Conservation (phyloP, 257 asterid species). For the Przewalskia tangutica region DNA sequence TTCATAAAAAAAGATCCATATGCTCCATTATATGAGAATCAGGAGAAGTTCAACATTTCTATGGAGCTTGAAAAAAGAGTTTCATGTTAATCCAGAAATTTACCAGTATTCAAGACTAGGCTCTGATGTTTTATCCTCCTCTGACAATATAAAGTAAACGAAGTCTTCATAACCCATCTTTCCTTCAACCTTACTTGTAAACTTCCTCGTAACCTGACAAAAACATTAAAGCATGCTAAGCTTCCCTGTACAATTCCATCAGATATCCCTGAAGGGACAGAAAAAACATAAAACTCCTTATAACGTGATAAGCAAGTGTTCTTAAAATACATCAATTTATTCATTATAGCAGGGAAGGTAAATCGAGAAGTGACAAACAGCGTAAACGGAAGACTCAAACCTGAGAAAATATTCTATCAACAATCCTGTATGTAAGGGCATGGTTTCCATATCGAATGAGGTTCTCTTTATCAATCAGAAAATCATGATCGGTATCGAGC, state of each 20-base stretch:
- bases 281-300: background rate
- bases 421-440: constrained; percentile 97
- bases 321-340: background rate
- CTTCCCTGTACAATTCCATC: background rate
- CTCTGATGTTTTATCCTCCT: constrained; percentile 98
- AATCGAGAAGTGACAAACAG: constrained; percentile 7
- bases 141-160: constrained; percentile 91
- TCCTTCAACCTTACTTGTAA: constrained; percentile 96
- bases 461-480: constrained; percentile 92
- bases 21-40: background rate
- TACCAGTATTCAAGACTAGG: constrained; percentile 98
- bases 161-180: constrained; percentile 99
- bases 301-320: background rate
- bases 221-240: background rate
- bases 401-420: constrained; percentile 98
- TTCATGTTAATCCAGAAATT: constrained; percentile 10
- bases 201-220: constrained; percentile 85
- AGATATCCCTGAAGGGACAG: background rate
- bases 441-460: constrained; percentile 99
- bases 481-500: constrained; percentile 98
- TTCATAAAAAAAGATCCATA: background rate
- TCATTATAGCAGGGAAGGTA: constrained; percentile 15
- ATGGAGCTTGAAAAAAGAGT: background rate
- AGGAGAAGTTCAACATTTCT: background rate
- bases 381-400: constrained; percentile 34